Conservation (phyloP, 768 basidiomycete genomes). For the Macrolepiota albuminosa region DNA sequence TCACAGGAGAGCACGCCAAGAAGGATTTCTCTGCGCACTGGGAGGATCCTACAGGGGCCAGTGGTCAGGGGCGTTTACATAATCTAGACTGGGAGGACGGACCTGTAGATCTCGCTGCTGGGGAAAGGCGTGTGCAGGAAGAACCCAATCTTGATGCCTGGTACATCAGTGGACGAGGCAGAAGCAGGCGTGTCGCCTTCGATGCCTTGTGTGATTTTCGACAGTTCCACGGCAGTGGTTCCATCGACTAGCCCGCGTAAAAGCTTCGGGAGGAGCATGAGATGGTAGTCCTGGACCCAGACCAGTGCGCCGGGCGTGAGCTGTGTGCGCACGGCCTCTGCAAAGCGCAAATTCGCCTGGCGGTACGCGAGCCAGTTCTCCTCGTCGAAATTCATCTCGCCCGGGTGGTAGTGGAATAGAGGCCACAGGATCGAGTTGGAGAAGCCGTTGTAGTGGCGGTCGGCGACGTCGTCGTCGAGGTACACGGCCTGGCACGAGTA, state of each 20-base stretch:
- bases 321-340: constrained; percentile 79
- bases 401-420: constrained; percentile 98
- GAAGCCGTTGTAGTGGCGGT: constrained; percentile 97
- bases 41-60: constrained; percentile 69
- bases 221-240: constrained; percentile 55
- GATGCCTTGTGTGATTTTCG: constrained; percentile 69
- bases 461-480: constrained; percentile 97
- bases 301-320: constrained; percentile 88
- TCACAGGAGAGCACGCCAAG: constrained; percentile 95
- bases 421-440: constrained; percentile 99
- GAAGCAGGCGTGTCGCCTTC: constrained; percentile 41
- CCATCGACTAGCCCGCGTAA: constrained; percentile 86
- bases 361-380: constrained; percentile 98
- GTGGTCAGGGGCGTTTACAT: neutral
- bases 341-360: constrained; percentile 93
- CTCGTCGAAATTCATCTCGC: constrained; percentile 99
- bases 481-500: constrained; percentile 98
- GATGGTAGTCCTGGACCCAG: constrained; percentile 98
- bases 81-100: constrained; percentile 19
- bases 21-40: constrained; percentile 96
- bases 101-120: constrained; percentile 96
- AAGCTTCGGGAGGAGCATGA: constrained; percentile 97
- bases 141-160: constrained; percentile 92
- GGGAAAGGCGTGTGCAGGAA: constrained; percentile 99
- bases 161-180: constrained; percentile 33